Evolutionary conservation across 2,329 filamentous ascomycete genomes (phyloP).

Genomic region (Trichothecium roseum): DNA sequence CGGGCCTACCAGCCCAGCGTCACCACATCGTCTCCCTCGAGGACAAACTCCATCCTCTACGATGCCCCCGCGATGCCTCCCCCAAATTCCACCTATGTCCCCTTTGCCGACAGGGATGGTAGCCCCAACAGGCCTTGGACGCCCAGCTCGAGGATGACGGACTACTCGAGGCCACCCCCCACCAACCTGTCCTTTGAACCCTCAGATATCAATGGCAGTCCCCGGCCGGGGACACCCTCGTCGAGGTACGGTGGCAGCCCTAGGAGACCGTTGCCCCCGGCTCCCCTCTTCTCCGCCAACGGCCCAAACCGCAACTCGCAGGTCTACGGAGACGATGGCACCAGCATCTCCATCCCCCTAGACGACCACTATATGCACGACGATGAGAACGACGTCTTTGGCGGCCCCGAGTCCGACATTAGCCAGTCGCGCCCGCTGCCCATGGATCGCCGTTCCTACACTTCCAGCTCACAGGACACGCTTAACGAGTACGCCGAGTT

Average conservation of each 20-base stretch:
- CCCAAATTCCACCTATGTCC: constrained; percentile 52
- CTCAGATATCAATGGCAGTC: constrained; percentile 77
- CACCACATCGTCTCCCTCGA: constrained; percentile 34
- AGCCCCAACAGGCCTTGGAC: constrained; percentile 51
- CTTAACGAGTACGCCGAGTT: constrained; percentile 36
- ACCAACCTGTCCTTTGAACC: constrained; percentile 71
- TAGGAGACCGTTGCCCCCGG: constrained; percentile 75
- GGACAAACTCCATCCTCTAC: constrained; percentile 42
- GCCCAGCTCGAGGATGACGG: constrained; percentile 38
- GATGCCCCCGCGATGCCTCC: constrained; percentile 48
- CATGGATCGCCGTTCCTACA: constrained; percentile 34
- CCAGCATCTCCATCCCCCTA: constrained; percentile 65
- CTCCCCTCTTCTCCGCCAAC: constrained; percentile 66
- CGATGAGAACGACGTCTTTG: constrained; percentile 65
- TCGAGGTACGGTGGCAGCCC: constrained; percentile 83
- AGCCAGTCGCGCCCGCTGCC: constrained; percentile 38
- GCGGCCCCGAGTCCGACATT: constrained; percentile 44
- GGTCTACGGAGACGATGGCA: constrained; percentile 53
- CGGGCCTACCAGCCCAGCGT: constrained; percentile 44
- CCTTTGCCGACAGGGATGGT: constrained; percentile 30
- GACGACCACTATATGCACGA: constrained; percentile 28
- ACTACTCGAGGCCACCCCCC: constrained; percentile 63
- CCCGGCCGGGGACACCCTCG: constrained; percentile 81
- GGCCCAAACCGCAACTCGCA: constrained; percentile 32
- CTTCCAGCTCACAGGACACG: constrained; percentile 40